Conservation (phyloP, 495 filamentous ascomycete species). For the Articulospora tetracladia region DNA sequence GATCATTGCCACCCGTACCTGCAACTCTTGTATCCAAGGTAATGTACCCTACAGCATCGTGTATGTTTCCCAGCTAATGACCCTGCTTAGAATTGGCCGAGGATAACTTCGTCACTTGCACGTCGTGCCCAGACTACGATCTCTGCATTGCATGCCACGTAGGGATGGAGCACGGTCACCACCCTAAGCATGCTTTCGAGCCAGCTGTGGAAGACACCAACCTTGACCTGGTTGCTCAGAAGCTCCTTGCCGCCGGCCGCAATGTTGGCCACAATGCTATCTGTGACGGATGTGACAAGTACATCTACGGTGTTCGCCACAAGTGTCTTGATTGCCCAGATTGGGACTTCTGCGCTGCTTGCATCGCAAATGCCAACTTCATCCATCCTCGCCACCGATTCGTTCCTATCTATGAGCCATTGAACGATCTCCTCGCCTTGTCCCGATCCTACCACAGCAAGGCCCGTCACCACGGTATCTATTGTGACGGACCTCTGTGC, state of each 20-base stretch:
- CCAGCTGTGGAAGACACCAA: slow-evolving; percentile 53
- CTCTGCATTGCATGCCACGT: slow-evolving; percentile 81
- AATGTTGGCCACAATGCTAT: slow-evolving; percentile 79
- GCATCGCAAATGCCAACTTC: slow-evolving; percentile 58
- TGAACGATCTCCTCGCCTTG: slow-evolving; percentile 45
- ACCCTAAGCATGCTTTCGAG: slow-evolving; percentile 81
- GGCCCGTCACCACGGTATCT: slow-evolving; percentile 75
- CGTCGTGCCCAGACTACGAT: slow-evolving; percentile 82
- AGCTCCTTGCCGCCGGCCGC: slow-evolving; percentile 76
- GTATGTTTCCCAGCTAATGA: slow-evolving; percentile 12
- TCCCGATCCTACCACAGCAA: slow-evolving; percentile 30
- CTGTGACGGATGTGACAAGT: slow-evolving; percentile 92
- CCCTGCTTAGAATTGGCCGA: slow-evolving; percentile 60
- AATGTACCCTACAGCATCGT: slow-evolving; percentile 24
- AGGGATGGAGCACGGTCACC: slow-evolving; percentile 79
- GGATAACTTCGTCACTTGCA: slow-evolving; percentile 79
- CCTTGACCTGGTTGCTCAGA: slow-evolving; percentile 50
- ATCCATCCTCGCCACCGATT: slow-evolving; percentile 87
- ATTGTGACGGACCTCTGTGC: slow-evolving; percentile 95
- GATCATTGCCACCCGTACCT: slow-evolving; percentile 62
- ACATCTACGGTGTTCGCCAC: slow-evolving; percentile 85
- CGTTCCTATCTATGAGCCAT: slow-evolving; percentile 77
- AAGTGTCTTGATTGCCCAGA: slow-evolving; percentile 98
- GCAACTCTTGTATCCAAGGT: slow-evolving; percentile 88
- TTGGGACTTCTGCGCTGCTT: slow-evolving; percentile 92